Conservation (phyloP, 805 yeast species). For the Barnettozyma siamensis region DNA sequence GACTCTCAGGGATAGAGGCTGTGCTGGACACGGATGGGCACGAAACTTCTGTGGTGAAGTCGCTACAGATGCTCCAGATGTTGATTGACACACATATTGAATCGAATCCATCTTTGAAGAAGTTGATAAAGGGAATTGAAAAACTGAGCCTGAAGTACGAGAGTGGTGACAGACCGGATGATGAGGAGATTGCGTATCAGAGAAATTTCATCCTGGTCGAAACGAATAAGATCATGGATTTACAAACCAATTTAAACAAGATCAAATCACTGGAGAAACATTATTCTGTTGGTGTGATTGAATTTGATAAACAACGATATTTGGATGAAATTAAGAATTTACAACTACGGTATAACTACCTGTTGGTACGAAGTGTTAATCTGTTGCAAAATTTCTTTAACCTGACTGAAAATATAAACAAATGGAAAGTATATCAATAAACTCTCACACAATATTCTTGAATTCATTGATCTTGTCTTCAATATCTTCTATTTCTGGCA, state of each 20-base stretch:
- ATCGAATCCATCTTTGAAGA: not conserved
- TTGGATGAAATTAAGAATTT: constrained; percentile 7
- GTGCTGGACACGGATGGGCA: not conserved
- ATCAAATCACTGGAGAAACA: constrained; percentile 6
- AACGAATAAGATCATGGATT: not conserved
- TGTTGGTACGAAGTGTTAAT: constrained; percentile 19
- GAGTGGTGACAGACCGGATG: not conserved
- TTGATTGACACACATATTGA: constrained; percentile 1
- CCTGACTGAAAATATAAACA: constrained; percentile 17
- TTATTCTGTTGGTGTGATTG: constrained; percentile 4
- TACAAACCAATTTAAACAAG: not conserved
- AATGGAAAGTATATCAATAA: constrained; percentile 1
- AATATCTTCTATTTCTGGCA: constrained; percentile 6
- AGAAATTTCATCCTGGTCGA: not conserved
- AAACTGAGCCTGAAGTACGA: not conserved
- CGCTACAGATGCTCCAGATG: not conserved
- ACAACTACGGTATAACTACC: constrained; percentile 18
- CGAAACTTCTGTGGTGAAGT: not conserved
- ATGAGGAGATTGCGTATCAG: not conserved
- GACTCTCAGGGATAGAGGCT: not conserved
- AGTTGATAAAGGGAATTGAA: not conserved
- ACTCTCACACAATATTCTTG: not conserved
- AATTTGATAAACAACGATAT: constrained; percentile 4
- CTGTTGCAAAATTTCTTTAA: constrained; percentile 21
- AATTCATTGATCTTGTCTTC: constrained; percentile 15